Percentiles rank a stretch among this genome's conserved stretches.
These are phyloP conservation scores for Phytophthora citricola DNA, from an alignment of 352 stramenopile genomes.

Conservation along the genomic window DNA sequence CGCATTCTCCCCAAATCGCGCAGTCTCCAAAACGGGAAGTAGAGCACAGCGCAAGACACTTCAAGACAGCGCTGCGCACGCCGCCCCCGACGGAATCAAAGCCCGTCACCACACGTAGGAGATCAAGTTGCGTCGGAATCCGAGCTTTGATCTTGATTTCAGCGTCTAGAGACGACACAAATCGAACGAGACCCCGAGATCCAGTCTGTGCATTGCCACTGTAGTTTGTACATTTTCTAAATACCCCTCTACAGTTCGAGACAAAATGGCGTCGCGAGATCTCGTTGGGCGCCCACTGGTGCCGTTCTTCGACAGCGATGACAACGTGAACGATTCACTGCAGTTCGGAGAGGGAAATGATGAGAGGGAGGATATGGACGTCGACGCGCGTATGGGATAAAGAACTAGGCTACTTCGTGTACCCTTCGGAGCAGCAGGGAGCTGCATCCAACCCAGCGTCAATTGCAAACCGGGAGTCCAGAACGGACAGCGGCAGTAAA, in stretches of 20 bases:
- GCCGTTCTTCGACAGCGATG: conserved; percentile 76
- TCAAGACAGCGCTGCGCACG: conserved; percentile 23
- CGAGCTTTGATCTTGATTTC: conserved; percentile 17
- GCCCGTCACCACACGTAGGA: conserved; percentile 16
- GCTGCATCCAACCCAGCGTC: conserved; percentile 10
- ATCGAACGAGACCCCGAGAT: conserved; percentile 1
- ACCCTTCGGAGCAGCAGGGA: conserved; percentile 55
- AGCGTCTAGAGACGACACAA: conserved; percentile 19
- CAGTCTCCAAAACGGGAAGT: conserved; percentile 26
- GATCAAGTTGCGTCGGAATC: conserved; percentile 8
- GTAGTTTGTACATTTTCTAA: conserved; percentile 31
- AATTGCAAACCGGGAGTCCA: conserved; percentile 29
- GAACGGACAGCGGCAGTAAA: conserved; percentile 43
- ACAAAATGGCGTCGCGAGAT: conserved; percentile 43
- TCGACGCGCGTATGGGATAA: conserved; percentile 88
- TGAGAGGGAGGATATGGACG: conserved; percentile 65
- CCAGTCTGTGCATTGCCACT: conserved; percentile 16
- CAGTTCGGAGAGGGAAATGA: conserved; percentile 41
- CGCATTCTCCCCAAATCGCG: conserved; percentile 23
- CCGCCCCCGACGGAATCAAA: conserved; percentile 10
- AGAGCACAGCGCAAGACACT: conserved; percentile 23
- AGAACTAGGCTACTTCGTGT: conserved; percentile 85
- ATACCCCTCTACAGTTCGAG: conserved; percentile 10
- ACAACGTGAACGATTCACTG: conserved; percentile 79
- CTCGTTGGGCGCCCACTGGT: conserved; percentile 76